Evolutionary conservation across 331 rosid genomes (phyloP).

Genomic region (Quercus phellos): DNA sequence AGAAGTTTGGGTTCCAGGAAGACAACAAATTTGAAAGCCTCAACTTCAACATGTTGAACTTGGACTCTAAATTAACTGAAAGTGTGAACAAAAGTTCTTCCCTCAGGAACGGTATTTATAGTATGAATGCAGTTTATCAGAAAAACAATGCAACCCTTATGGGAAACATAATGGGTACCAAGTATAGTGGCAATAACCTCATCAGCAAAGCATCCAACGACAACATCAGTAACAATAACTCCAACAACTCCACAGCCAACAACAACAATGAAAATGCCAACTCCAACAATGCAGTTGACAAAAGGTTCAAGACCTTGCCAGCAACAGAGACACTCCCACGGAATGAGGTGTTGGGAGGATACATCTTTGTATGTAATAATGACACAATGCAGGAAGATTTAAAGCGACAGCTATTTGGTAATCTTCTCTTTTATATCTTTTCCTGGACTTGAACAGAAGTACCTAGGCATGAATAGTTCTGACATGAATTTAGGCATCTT

Average conservation of each 20-base stretch:
- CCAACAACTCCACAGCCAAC: conserved; percentile 32
- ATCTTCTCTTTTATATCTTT: neutral
- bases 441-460: neutral
- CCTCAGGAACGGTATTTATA: conserved; percentile 54
- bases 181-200: conserved; percentile 53
- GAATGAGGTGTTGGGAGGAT: conserved; percentile 97
- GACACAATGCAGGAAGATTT: conserved; percentile 99
- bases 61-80: conserved; percentile 67
- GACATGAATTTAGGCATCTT: neutral
- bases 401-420: conserved; percentile 96
- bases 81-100: conserved; percentile 62
- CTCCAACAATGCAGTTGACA: conserved; percentile 52
- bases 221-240: conserved; percentile 27
- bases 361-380: conserved; percentile 97
- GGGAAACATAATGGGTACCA: conserved; percentile 54
- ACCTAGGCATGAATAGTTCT: neutral
- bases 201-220: conserved; percentile 59
- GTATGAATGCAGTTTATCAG: conserved; percentile 66
- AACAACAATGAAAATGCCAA: conserved; percentile 39
- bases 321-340: conserved; percentile 97
- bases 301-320: conserved; percentile 97
- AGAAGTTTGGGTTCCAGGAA: conserved; percentile 83
- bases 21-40: conserved; percentile 84
- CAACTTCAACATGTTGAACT: conserved; percentile 70
- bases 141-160: conserved; percentile 54